phyloP scores from a whole-genome alignment of 345 rosid genomes.

The Noccaea caerulescens region DNA sequence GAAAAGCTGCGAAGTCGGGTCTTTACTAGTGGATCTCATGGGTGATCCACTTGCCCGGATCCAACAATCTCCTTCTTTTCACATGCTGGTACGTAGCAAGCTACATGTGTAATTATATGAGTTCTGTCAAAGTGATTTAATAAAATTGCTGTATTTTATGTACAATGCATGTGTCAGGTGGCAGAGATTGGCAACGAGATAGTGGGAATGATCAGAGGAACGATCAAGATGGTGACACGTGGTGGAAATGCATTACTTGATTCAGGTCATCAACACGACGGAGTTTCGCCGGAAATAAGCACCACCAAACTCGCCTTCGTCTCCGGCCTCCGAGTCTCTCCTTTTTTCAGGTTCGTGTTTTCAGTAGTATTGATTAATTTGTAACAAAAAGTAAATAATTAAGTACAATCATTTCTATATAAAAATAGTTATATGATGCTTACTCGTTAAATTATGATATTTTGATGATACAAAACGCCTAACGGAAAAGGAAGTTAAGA shows the following conservation, averaged over 20 bases:
- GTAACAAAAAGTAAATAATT: background rate
- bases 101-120: constrained; percentile 12
- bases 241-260: constrained; percentile 51
- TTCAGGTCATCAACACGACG: background rate
- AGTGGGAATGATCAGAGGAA: constrained; percentile 91
- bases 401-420: background rate
- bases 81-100: constrained; percentile 74
- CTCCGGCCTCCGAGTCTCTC: constrained; percentile 91
- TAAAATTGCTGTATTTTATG: background rate
- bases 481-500: constrained; percentile 28
- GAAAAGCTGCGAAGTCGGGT: constrained; percentile 87
- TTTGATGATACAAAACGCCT: constrained; percentile 32
- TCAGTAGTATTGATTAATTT: background rate
- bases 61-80: constrained; percentile 95
- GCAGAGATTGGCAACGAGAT: constrained; percentile 76
- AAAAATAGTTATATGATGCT: constrained; percentile 8
- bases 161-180: constrained; percentile 57
- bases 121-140: background rate
- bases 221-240: constrained; percentile 91
- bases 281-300: constrained; percentile 18
- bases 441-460: constrained; percentile 12
- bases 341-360: constrained; percentile 69
- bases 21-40: constrained; percentile 90
- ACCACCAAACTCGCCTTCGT: constrained; percentile 87
- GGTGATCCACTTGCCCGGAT: constrained; percentile 99